phyloP scores from a whole-genome alignment of 495 filamentous ascomycete genomes.

The Trichoderma erinaceum region DNA sequence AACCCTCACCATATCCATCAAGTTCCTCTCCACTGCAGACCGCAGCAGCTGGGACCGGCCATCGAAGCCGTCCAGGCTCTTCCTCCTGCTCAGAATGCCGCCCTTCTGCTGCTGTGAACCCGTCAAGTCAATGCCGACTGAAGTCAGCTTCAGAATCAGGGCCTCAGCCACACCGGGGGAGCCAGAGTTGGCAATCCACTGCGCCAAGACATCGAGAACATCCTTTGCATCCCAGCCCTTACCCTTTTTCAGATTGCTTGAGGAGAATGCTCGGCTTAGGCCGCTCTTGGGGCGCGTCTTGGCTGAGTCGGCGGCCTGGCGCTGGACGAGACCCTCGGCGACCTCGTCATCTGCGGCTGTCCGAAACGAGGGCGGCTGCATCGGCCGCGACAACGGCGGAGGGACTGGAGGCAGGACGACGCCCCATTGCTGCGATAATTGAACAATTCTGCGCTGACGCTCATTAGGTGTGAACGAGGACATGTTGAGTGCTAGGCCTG shows the following conservation, averaged over 20 bases:
- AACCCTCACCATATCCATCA: constrained; percentile 43
- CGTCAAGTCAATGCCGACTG: constrained; percentile 39
- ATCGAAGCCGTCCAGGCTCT: constrained; percentile 35
- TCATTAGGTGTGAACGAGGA: constrained; percentile 11
- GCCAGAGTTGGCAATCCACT: constrained; percentile 36
- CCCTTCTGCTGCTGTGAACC: constrained; percentile 25
- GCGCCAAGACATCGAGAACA: constrained; percentile 38
- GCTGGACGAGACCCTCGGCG: constrained; percentile 41
- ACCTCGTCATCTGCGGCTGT: constrained; percentile 35
- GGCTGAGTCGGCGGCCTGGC: constrained; percentile 29
- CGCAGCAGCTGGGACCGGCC: constrained; percentile 39
- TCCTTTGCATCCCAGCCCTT: constrained; percentile 42
- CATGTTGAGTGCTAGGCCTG: not conserved
- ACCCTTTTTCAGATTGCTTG: constrained; percentile 35
- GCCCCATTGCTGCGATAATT: constrained; percentile 13
- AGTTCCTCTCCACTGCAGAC: constrained; percentile 39
- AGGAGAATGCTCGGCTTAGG: constrained; percentile 39
- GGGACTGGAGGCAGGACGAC: constrained; percentile 4
- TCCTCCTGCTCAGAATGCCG: constrained; percentile 35
- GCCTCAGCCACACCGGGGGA: constrained; percentile 42
- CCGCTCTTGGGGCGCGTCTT: constrained; percentile 29
- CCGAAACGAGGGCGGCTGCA: constrained; percentile 20
- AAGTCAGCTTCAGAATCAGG: constrained; percentile 37
- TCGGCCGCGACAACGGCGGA: constrained; percentile 12
- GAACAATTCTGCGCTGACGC: constrained; percentile 16